These are phyloP conservation scores for Ailanthus altissimus DNA, from an alignment of 345 rosid genomes.

Conservation along the genomic window DNA sequence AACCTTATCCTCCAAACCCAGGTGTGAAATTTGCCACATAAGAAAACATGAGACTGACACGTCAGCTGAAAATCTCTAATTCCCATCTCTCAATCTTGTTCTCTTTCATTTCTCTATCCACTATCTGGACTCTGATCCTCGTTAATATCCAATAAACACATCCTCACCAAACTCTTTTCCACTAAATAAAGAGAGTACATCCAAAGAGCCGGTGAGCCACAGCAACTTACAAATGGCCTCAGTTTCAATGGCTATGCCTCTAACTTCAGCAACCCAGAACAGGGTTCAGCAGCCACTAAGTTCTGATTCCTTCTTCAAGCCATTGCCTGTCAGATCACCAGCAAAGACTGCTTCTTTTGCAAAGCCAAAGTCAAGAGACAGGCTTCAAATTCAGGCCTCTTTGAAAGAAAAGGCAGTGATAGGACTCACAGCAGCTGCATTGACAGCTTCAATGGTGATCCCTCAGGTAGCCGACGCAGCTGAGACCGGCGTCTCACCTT, in stretches of 20 bases:
- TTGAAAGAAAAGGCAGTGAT: conserved; percentile 73
- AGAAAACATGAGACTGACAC: not conserved
- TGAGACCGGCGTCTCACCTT: conserved; percentile 62
- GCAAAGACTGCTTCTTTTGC: conserved; percentile 11
- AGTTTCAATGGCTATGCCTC: conserved; percentile 16
- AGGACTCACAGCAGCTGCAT: conserved; percentile 75
- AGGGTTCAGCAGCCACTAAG: conserved; percentile 20
- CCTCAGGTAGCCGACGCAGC: conserved; percentile 86
- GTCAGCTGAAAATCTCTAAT: conserved; percentile 18
- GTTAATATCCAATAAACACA: not conserved
- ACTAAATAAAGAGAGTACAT: not conserved
- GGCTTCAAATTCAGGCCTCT: conserved; percentile 41
- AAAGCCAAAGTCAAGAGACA: conserved; percentile 26
- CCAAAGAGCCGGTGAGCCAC: not conserved
- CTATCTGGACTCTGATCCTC: not conserved
- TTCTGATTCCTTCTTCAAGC: conserved; percentile 36
- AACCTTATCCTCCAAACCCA: conserved; percentile 27
- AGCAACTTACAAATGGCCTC: not conserved
- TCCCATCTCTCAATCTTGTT: conserved; percentile 9
- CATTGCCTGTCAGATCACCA: conserved; percentile 38
- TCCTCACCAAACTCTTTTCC: not conserved
- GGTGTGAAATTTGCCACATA: conserved; percentile 20
- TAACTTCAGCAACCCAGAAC: conserved; percentile 28
- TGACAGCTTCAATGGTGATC: conserved; percentile 73
- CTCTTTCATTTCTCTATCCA: conserved; percentile 19